A percentile compares a stretch with the other conserved stretches of the same genome.
phyloP scores from a whole-genome alignment of 2,329 filamentous ascomycete species.

The Cladosporium sphaerospermum region DNA sequence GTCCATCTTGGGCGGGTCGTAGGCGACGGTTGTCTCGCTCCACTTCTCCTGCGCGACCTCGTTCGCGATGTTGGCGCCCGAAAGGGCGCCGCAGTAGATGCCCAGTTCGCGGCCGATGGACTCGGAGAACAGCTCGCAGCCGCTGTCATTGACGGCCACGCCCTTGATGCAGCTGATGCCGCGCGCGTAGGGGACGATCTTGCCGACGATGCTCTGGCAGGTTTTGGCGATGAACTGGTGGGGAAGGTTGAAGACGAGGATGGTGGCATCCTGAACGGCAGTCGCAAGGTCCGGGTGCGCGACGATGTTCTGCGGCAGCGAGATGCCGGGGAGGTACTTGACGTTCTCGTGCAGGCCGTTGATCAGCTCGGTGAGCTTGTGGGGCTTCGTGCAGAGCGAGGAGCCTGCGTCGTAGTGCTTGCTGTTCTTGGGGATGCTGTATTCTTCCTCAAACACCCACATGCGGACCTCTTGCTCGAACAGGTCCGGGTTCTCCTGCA shows the following conservation, averaged over 20 bases:
- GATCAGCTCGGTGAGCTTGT: slow-evolving; percentile 87
- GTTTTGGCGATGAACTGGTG: slow-evolving; percentile 92
- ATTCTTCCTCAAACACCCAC: slow-evolving; percentile 97
- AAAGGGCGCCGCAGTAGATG: slow-evolving; percentile 94
- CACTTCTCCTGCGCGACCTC: slow-evolving; percentile 95
- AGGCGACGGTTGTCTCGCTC: slow-evolving; percentile 94
- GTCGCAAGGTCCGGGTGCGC: slow-evolving; percentile 77
- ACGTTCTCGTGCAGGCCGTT: slow-evolving; percentile 92
- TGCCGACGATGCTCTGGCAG: slow-evolving; percentile 75
- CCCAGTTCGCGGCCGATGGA: slow-evolving; percentile 84
- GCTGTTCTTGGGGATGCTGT: slow-evolving; percentile 65
- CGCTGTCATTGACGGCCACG: slow-evolving; percentile 75
- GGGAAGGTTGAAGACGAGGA: slow-evolving; percentile 92
- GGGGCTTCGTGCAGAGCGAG: slow-evolving; percentile 55
- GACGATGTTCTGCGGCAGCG: slow-evolving; percentile 73
- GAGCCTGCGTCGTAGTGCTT: slow-evolving; percentile 62
- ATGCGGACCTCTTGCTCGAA: slow-evolving; percentile 91
- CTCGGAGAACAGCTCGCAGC: slow-evolving; percentile 86
- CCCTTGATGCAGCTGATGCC: slow-evolving; percentile 98
- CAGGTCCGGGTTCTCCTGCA: slow-evolving; percentile 65
- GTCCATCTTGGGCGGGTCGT: slow-evolving; percentile 86
- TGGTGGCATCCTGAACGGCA: slow-evolving; percentile 74
- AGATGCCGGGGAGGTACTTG: slow-evolving; percentile 91
- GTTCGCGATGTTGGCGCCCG: slow-evolving; percentile 90
- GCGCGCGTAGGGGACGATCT: slow-evolving; percentile 85